Percentiles rank a stretch among this genome's conserved stretches.
phyloP scores from a whole-genome alignment of 225 moss, liverwort and hornwort genomes.

The Pleurozium schreberi region DNA sequence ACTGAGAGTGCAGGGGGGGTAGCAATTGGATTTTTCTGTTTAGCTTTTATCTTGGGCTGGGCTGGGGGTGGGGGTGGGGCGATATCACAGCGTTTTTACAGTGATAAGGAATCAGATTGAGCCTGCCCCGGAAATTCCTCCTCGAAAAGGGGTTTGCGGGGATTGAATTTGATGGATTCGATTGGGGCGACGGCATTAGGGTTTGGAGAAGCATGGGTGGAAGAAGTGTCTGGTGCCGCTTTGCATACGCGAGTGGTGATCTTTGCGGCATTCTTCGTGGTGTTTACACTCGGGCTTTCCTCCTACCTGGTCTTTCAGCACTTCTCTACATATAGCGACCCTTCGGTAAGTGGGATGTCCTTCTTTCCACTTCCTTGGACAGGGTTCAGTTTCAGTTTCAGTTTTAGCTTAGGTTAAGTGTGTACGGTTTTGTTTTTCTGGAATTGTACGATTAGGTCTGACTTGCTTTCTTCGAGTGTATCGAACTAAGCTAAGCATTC shows the following conservation, averaged over 20 bases:
- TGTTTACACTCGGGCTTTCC: constrained; percentile 50
- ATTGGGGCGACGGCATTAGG: background rate
- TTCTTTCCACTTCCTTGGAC: background rate
- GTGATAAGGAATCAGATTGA: background rate
- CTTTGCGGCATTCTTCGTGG: constrained; percentile 53
- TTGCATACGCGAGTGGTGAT: constrained; percentile 60
- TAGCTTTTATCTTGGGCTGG: background rate
- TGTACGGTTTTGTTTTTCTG: background rate
- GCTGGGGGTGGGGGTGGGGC: no score
- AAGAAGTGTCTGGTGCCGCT: background rate
- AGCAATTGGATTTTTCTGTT: background rate
- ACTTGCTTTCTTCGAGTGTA: background rate
- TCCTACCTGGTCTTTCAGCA: constrained; percentile 77
- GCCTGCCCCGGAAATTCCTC: background rate
- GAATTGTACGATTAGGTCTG: background rate
- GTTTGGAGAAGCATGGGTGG: background rate
- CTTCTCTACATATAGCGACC: constrained; percentile 57
- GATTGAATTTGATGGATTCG: background rate
- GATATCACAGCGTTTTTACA: no score
- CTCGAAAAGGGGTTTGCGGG: background rate
- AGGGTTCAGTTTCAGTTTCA: background rate
- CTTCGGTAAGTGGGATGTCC: constrained; percentile 29
- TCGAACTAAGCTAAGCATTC: no score
- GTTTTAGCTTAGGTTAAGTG: no score
- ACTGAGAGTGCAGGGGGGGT: background rate